phyloP scores from a whole-genome alignment of 768 basidiomycete species.

The Pleurotus tuber-regium region DNA sequence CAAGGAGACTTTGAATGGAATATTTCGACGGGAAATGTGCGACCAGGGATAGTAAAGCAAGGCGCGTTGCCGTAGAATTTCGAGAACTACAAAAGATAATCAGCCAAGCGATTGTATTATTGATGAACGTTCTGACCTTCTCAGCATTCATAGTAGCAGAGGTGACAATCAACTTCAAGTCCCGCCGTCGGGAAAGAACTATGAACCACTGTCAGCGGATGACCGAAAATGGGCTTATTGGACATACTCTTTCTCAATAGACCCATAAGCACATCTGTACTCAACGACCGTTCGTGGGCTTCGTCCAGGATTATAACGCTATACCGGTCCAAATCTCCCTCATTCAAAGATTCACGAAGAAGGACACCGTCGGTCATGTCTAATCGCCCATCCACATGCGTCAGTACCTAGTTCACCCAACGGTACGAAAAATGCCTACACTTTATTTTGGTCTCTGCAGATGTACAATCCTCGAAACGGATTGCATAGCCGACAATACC shows the following conservation, averaged over 20 bases:
- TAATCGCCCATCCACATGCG: too few species aligned
- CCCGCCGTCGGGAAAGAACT: conserved; percentile 87
- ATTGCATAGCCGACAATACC: conserved; percentile 94
- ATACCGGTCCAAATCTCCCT: conserved; percentile 97
- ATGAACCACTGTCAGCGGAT: conserved; percentile 3
- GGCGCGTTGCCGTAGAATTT: conserved; percentile 94
- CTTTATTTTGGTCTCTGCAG: conserved; percentile 93
- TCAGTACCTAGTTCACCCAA: too few species aligned
- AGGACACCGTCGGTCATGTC: conserved; percentile 99
- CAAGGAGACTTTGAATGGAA: conserved; percentile 97
- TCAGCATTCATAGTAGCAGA: conserved; percentile 99
- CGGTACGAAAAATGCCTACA: conserved; percentile 54
- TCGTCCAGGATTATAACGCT: conserved; percentile 98
- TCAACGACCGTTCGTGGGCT: conserved; percentile 95
- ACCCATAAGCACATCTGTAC: conserved; percentile 98
- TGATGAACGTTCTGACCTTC: conserved; percentile 54
- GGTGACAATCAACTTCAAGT: conserved; percentile 95
- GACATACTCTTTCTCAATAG: conserved; percentile 84
- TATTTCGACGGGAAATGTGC: conserved; percentile 97
- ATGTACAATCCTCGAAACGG: conserved; percentile 97
- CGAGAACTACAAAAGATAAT: conserved; percentile 64
- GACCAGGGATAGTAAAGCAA: conserved; percentile 84
- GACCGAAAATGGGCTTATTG: not conserved
- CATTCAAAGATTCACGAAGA: conserved; percentile 96
- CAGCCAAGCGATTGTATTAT: not conserved